Base-by-base conservation (phyloP, 257 asterid species). In the Sherardia arvensis region DNA sequence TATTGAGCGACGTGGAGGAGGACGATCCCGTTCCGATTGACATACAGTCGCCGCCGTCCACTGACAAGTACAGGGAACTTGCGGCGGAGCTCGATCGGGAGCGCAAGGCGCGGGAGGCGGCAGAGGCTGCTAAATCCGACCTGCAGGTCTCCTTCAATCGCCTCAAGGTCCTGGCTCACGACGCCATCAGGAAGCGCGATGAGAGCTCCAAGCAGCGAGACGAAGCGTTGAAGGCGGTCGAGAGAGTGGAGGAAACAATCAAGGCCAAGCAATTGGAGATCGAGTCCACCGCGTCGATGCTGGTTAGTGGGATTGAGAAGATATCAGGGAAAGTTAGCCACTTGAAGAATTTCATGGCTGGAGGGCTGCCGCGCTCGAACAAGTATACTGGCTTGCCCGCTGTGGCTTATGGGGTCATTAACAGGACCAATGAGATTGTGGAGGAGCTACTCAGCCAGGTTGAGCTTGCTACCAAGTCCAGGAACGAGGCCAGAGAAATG, bases 301-400 rank as follows among this genome's bases (percentile, higher is more conserved):
- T 93, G 4, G 94, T 87, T 58, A 80, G 88, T 71, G 99, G 95
- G 62, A 93, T 84, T 49, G 96, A 93, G 70, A 93, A 93, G 72
- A 90, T 93, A 62, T 84, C 99, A 1, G 85, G 88, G 65, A 93
- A 93, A 78, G 88, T 87, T 59, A 84, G 81, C 65, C 76, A 64
- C 67, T 85, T 75, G 71, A 87, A 83, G 94, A 89, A 93, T 69
- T 85, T 87, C 62, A 80, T 82, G 60, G 88, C 77, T 22, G 83
- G 71, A 62, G 97, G 94, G 21, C 78, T 93, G 76, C 97, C 97
- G 0, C 84, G 85, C 79, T 87, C 96, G 3, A 85, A 64, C 72
- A 93, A 93, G 86, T 93, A 93, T 67, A 38, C 94, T 0, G 99
- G 99, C 27, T 87, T 90, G 76, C 92, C 96, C 5, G 93, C 91